These are phyloP conservation scores for Crithidia brevicula DNA, from an alignment of 208 protist species.

Conservation along the genomic window DNA sequence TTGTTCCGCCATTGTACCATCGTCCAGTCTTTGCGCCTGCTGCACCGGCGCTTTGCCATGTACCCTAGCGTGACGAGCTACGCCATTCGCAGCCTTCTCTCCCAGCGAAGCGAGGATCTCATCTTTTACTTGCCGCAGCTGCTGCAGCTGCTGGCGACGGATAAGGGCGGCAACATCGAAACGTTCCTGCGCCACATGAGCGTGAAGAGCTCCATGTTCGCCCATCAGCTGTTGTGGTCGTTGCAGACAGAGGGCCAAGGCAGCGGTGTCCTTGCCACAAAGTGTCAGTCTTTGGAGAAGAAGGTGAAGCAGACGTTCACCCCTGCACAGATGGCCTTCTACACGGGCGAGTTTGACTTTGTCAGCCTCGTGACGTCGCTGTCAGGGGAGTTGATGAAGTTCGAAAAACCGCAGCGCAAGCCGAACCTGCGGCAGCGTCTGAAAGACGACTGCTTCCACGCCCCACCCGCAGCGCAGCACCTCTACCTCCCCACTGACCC, in stretches of 20 bases:
- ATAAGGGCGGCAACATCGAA: conserved; percentile 59
- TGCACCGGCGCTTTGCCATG: conserved; percentile 54
- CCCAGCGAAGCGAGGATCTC: conserved; percentile 72
- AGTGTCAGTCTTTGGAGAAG: conserved; percentile 46
- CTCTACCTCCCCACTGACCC: conserved; percentile 90
- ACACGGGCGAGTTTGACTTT: conserved; percentile 80
- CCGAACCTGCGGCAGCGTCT: conserved; percentile 72
- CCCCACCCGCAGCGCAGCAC: conserved; percentile 41
- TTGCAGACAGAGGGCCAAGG: conserved; percentile 79
- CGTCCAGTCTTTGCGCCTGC: conserved; percentile 72
- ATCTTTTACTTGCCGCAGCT: conserved; percentile 93
- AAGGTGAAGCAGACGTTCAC: conserved; percentile 49
- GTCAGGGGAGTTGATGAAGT: conserved; percentile 80
- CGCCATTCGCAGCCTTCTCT: conserved; percentile 81
- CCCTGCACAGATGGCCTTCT: conserved; percentile 53
- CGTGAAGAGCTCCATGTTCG: conserved; percentile 73
- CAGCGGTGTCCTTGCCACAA: conserved; percentile 40
- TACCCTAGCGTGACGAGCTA: conserved; percentile 63
- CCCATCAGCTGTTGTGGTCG: conserved; percentile 89
- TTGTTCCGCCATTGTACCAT: conserved; percentile 73
- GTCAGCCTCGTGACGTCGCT: conserved; percentile 74
- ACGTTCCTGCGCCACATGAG: conserved; percentile 63
- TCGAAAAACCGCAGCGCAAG: conserved; percentile 83
- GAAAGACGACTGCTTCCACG: conserved; percentile 67
- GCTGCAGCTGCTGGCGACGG: conserved; percentile 75